Conservation (phyloP, 2,329 filamentous ascomycete species). For the Fusarium gaditjirri region DNA sequence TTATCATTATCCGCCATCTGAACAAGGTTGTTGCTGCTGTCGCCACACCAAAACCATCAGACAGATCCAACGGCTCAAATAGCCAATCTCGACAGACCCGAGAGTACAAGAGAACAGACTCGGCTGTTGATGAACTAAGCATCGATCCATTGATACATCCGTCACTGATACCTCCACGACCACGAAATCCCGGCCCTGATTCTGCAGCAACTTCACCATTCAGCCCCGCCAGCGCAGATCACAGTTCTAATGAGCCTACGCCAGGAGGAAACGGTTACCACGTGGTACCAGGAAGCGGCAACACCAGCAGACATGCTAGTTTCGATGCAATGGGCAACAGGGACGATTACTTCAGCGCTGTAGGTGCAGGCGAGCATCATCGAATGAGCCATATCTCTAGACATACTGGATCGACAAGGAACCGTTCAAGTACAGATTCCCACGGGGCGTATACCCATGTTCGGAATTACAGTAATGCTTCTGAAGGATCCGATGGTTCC, state of each 20-base stretch:
- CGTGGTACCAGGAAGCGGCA: constrained; percentile 35
- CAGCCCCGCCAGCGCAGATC: constrained; percentile 34
- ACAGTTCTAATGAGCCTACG: constrained; percentile 46
- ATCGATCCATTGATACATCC: constrained; percentile 57
- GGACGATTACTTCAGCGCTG: constrained; percentile 47
- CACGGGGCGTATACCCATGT: constrained; percentile 51
- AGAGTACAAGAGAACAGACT: constrained; percentile 54
- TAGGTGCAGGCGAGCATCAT: constrained; percentile 5
- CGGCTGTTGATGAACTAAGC: constrained; percentile 57
- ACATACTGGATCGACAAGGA: constrained; percentile 37
- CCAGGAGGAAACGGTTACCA: constrained; percentile 43
- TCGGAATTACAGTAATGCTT: constrained; percentile 57
- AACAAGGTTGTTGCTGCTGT: constrained; percentile 57
- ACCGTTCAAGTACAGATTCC: constrained; percentile 53
- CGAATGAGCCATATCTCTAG: constrained; percentile 36
- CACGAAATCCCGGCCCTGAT: constrained; percentile 39
- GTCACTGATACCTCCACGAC: constrained; percentile 48
- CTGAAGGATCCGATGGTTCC: constrained; percentile 53
- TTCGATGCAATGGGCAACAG: constrained; percentile 42
- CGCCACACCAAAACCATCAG: constrained; percentile 50
- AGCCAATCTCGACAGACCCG: constrained; percentile 49
- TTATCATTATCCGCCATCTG: constrained; percentile 62
- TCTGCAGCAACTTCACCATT: constrained; percentile 34
- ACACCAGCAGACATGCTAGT: constrained; percentile 44
- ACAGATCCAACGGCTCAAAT: constrained; percentile 44